Percentiles rank a stretch among this genome's conserved stretches.
Evolutionary conservation across 352 stramenopile genomes (phyloP).

Genomic region (Globisporangium nagaii): DNA sequence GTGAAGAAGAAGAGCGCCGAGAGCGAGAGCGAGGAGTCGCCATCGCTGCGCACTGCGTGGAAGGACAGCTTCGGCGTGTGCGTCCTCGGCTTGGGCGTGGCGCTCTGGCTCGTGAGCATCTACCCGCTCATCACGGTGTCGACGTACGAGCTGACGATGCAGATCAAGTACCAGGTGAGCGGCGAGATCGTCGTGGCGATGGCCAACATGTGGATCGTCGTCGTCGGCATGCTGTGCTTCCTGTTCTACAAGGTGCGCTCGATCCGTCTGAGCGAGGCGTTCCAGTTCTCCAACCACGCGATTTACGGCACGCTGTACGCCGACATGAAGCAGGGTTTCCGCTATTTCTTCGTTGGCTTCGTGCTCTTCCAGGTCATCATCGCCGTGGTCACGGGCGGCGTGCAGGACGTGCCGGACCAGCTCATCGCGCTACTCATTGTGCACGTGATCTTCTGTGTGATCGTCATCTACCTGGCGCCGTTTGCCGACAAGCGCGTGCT

Average conservation of each 20-base stretch:
- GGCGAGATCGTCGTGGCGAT: slow-evolving; percentile 39
- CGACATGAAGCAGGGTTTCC: slow-evolving; percentile 37
- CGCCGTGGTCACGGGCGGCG: slow-evolving; percentile 41
- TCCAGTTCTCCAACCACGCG: slow-evolving; percentile 43
- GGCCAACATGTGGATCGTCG: slow-evolving; percentile 36
- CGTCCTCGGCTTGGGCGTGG: slow-evolving; percentile 39
- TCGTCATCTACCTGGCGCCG: slow-evolving; percentile 43
- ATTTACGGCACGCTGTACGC: slow-evolving; percentile 60
- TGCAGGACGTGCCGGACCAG: slow-evolving; percentile 39
- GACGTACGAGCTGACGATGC: slow-evolving; percentile 60
- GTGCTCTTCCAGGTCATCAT: slow-evolving; percentile 42
- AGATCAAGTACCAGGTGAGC: slow-evolving; percentile 45
- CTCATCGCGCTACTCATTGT: slow-evolving; percentile 46
- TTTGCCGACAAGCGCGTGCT: slow-evolving; percentile 35
- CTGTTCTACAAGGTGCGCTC: slow-evolving; percentile 34
- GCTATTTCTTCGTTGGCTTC: slow-evolving; percentile 59
- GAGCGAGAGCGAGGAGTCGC: not conserved
- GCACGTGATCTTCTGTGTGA: slow-evolving; percentile 43
- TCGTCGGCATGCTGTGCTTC: slow-evolving; percentile 34
- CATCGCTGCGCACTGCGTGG: slow-evolving; percentile 12
- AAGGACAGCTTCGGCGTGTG: slow-evolving; percentile 44
- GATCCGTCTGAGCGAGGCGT: slow-evolving; percentile 29
- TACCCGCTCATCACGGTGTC: slow-evolving; percentile 53
- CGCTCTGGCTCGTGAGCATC: slow-evolving; percentile 46
- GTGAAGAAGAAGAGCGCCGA: not conserved